phyloP scores from a whole-genome alignment of 768 basidiomycete genomes.

The Thelephora ganbajun region DNA sequence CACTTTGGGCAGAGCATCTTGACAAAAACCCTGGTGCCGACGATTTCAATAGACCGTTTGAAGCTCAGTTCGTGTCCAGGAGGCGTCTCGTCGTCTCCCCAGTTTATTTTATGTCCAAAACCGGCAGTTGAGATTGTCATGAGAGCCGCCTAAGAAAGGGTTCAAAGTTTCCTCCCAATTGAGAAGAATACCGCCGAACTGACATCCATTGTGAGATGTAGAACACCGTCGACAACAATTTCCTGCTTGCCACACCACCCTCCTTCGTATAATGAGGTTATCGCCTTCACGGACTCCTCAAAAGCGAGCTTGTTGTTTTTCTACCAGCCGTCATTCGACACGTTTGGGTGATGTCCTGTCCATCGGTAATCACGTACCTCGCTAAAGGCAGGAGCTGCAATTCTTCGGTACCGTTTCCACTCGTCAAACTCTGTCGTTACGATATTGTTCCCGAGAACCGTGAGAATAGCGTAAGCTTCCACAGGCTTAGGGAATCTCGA shows the following conservation, averaged over 20 bases:
- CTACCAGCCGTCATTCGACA: conserved; percentile 6
- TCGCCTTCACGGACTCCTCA: conserved; percentile 21
- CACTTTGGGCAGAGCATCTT: conserved; percentile 15
- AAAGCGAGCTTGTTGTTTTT: conserved; percentile 25
- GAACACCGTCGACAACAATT: conserved; percentile 12
- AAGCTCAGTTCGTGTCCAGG: too few relatives aligned
- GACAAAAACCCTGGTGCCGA: conserved; percentile 13
- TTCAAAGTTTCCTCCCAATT: neutral
- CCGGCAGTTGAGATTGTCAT: too few relatives aligned
- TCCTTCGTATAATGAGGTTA: conserved; percentile 21
- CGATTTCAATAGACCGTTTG: too few relatives aligned
- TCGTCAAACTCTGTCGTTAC: conserved; percentile 50
- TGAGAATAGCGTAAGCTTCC: conserved; percentile 28
- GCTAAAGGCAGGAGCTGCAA: conserved; percentile 51
- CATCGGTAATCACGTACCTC: conserved; percentile 25
- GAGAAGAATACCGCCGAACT: conserved; percentile 6
- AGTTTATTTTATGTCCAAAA: too few relatives aligned
- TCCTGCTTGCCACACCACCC: conserved; percentile 31
- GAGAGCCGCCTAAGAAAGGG: neutral
- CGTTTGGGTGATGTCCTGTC: neutral
- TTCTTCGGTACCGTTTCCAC: conserved; percentile 53
- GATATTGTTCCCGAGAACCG: conserved; percentile 46
- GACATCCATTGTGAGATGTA: conserved; percentile 2
- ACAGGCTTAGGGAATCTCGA: conserved; percentile 45
- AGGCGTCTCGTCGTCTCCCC: too few relatives aligned